Conservation (phyloP, 1,284 basidiomycete species). For the Psilocybe mexicana region DNA sequence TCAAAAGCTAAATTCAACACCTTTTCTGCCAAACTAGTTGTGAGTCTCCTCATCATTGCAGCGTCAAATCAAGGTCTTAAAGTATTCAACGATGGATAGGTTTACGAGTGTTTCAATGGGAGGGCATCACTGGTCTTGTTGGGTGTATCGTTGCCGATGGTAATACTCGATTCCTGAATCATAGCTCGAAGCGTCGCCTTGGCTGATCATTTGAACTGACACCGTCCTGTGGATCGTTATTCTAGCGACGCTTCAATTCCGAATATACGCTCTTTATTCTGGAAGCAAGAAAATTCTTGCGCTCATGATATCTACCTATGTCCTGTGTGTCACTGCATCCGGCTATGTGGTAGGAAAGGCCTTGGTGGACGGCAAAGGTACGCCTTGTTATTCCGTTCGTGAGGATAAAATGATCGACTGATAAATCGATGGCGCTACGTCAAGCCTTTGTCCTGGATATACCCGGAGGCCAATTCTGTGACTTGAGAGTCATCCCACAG, state of each 20-base stretch:
- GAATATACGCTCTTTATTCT: constrained; percentile 4
- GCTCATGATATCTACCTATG: background rate
- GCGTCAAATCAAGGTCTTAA: background rate
- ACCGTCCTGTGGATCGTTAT: too few relatives aligned
- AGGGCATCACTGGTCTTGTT: background rate
- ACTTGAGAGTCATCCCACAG: background rate
- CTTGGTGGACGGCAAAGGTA: background rate
- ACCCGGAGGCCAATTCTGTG: background rate
- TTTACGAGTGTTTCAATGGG: background rate
- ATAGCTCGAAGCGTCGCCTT: background rate
- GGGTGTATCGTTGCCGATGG: constrained; percentile 1
- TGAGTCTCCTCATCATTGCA: background rate
- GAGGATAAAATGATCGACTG: background rate
- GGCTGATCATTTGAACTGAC: too few relatives aligned
- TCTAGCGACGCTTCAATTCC: background rate
- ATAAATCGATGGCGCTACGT: background rate
- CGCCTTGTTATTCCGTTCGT: background rate
- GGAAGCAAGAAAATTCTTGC: background rate
- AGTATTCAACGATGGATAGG: background rate
- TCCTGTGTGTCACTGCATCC: background rate
- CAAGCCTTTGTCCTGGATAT: background rate
- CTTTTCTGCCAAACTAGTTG: background rate
- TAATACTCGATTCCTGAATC: background rate
- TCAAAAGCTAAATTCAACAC: background rate
- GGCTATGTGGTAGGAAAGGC: background rate